Conservation (phyloP, 2,329 filamentous ascomycete genomes). For the Trematosphaeria pertusa region DNA sequence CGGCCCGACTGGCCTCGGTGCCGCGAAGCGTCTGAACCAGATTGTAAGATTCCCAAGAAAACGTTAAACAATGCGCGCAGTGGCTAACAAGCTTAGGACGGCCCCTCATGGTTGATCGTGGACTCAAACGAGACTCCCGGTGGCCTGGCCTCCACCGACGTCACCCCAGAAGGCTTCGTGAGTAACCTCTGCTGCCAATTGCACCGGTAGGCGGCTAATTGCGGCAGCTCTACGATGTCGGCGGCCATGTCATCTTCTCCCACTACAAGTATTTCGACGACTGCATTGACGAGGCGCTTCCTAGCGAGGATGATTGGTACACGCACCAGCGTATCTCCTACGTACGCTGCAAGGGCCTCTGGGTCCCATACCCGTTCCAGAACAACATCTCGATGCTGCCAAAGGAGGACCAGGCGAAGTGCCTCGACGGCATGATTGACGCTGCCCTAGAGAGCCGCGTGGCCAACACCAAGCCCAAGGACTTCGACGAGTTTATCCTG, state of each 20-base stretch:
- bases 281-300: constrained; percentile 95
- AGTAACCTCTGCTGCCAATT: constrained; percentile 53
- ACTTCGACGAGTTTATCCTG: constrained; percentile 98
- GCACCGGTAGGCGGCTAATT: constrained; percentile 26
- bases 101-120: constrained; percentile 93
- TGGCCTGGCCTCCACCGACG: constrained; percentile 93
- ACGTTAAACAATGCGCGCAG: constrained; percentile 14
- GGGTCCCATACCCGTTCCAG: constrained; percentile 99
- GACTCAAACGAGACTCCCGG: constrained; percentile 92
- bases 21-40: constrained; percentile 96
- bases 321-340: constrained; percentile 98
- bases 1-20: constrained; percentile 95
- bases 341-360: constrained; percentile 93
- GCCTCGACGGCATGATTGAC: constrained; percentile 95
- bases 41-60: constrained; percentile 67
- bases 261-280: constrained; percentile 99
- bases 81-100: constrained; percentile 66
- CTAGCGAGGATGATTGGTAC: constrained; percentile 94
- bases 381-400: constrained; percentile 99
- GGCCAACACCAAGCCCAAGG: constrained; percentile 87
- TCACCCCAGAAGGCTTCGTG: constrained; percentile 96
- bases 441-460: constrained; percentile 87
- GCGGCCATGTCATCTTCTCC: constrained; percentile 98
- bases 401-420: constrained; percentile 95
- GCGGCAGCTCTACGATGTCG: constrained; percentile 87